These are phyloP conservation scores for Calonectria fujianensis DNA, from an alignment of 2,329 filamentous ascomycete genomes.

Conservation along the genomic window DNA sequence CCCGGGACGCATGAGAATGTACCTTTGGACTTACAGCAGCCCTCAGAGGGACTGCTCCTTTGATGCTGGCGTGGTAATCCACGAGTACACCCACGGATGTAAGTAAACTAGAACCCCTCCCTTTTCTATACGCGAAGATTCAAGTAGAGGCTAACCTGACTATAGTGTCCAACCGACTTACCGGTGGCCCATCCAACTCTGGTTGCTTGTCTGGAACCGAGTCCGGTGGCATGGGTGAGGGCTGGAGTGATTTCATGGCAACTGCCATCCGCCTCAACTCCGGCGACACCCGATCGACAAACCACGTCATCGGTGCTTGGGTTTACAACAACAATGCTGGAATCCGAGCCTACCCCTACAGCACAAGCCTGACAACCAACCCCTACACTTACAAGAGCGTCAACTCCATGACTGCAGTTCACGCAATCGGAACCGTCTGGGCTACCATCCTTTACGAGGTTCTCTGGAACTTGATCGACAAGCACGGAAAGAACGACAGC, in stretches of 20 bases:
- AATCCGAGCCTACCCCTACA: constrained; percentile 71
- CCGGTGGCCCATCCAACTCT: constrained; percentile 73
- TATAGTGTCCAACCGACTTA: constrained; percentile 73
- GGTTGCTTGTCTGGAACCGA: constrained; percentile 69
- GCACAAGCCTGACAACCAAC: constrained; percentile 69
- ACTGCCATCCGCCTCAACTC: constrained; percentile 69
- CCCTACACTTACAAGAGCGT: constrained; percentile 69
- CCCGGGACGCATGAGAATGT: constrained; percentile 75
- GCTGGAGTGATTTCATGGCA: constrained; percentile 75
- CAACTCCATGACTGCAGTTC: constrained; percentile 62
- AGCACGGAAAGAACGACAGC: constrained; percentile 70
- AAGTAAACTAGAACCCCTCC: constrained; percentile 48
- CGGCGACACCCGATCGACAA: constrained; percentile 64
- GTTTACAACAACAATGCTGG: constrained; percentile 65
- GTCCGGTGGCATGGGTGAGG: constrained; percentile 74
- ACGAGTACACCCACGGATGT: constrained; percentile 74
- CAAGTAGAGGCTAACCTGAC: background rate
- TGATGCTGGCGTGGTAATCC: constrained; percentile 76
- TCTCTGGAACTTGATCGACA: constrained; percentile 75
- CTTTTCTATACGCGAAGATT: too few species aligned
- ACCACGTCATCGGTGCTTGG: constrained; percentile 72
- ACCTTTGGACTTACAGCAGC: constrained; percentile 69
- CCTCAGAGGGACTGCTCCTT: constrained; percentile 74
- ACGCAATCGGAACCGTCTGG: constrained; percentile 67
- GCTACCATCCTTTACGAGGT: constrained; percentile 71